These are phyloP conservation scores for Saccharomycopsis babjevae DNA, from an alignment of 805 yeast species.

Conservation along the genomic window DNA sequence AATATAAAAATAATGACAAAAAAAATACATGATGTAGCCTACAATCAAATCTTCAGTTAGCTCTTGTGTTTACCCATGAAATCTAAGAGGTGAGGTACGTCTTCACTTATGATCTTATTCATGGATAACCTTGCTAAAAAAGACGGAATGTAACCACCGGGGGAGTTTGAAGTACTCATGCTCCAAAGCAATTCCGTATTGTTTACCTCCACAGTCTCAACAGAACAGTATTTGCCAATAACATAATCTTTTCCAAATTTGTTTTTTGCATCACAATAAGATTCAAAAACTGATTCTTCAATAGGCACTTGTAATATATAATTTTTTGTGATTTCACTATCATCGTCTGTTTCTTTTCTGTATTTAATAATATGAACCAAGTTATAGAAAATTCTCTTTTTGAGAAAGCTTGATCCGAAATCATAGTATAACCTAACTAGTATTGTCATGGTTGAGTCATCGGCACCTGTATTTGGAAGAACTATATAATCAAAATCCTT, in stretches of 20 bases:
- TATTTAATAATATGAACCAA: neutral
- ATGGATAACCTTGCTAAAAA: slow-evolving; percentile 3
- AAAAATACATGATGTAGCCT: no score
- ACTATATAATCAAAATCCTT: neutral
- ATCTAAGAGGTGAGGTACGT: slow-evolving; percentile 3
- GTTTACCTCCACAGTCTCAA: neutral
- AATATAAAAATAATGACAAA: no score
- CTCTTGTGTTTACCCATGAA: neutral
- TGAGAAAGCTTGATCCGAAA: slow-evolving; percentile 1
- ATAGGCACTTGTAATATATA: slow-evolving; percentile 5
- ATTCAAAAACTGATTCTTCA: neutral
- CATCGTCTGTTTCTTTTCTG: neutral
- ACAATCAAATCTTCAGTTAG: neutral
- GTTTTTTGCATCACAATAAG: neutral
- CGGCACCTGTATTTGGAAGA: neutral
- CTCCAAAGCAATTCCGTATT: neutral
- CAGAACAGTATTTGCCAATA: neutral
- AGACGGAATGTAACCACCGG: slow-evolving; percentile 6
- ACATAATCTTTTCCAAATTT: neutral
- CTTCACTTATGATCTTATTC: slow-evolving; percentile 7
- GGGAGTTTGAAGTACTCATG: slow-evolving; percentile 3
- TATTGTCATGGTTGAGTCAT: neutral
- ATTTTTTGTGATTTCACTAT: neutral
- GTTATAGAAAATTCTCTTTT: slow-evolving; percentile 2
- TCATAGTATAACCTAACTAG: slow-evolving; percentile 2